Evolutionary conservation across 2,329 filamentous ascomycete species (phyloP).

Genomic region (Chrysosporium queenslandicum): DNA sequence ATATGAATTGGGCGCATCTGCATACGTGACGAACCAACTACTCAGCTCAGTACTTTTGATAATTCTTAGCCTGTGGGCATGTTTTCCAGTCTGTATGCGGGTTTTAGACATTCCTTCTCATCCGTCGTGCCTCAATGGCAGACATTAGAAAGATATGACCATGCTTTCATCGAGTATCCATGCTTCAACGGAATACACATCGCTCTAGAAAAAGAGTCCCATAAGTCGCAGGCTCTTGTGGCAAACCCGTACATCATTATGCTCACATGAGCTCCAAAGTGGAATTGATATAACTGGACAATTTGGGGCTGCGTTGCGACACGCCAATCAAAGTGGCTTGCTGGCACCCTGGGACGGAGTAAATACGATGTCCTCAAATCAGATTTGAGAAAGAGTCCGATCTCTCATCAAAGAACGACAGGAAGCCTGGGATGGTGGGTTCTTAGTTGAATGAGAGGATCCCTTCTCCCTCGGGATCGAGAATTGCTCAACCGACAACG

Average conservation of each 20-base stretch:
- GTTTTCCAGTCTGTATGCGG: background rate
- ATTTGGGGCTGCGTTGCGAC: background rate
- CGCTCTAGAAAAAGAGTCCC: too few species aligned
- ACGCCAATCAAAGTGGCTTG: background rate
- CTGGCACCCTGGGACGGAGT: background rate
- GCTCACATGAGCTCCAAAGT: too few species aligned
- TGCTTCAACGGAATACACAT: too few species aligned
- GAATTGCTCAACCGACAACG: too few species aligned
- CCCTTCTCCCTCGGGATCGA: too few species aligned
- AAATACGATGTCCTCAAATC: background rate
- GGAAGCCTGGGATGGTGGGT: too few species aligned
- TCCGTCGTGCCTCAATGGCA: too few species aligned
- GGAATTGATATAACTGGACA: background rate
- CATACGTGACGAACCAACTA: background rate
- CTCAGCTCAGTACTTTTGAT: constrained; percentile 4
- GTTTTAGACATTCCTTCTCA: background rate
- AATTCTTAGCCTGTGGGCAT: background rate
- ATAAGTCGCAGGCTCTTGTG: too few species aligned
- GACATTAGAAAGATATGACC: too few species aligned
- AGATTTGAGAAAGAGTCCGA: background rate
- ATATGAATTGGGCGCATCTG: background rate
- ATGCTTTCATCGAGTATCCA: too few species aligned
- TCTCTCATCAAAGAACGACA: background rate
- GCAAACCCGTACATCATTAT: too few species aligned
- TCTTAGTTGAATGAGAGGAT: too few species aligned